Conservation (phyloP, 2,329 filamentous ascomycete genomes). For the Hymenoscyphus infarciens region DNA sequence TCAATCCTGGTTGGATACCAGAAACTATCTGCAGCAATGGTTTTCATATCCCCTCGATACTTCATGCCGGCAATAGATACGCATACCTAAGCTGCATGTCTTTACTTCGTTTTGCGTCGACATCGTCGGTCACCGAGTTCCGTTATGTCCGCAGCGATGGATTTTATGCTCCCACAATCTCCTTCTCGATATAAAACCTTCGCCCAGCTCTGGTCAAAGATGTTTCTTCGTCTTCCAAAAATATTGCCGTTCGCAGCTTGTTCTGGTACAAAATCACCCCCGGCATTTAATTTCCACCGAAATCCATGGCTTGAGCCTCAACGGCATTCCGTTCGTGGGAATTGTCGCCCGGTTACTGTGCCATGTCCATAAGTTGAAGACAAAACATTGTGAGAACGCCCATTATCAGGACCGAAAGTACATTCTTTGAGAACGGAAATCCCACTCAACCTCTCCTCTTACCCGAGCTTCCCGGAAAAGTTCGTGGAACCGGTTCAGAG, state of each 20-base stretch:
- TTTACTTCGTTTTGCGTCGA: background rate
- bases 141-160: background rate
- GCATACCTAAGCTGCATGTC: background rate
- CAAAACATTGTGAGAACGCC: background rate
- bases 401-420: background rate
- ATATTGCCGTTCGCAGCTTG: background rate
- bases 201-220: background rate
- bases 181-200: background rate
- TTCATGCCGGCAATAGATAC: background rate
- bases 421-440: background rate
- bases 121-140: background rate
- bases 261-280: background rate
- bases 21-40: too few relatives aligned
- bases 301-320: background rate
- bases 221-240: background rate
- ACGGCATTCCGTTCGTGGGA: background rate
- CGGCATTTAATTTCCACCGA: constrained; percentile 2
- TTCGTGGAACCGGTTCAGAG: background rate
- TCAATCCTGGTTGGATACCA: too few relatives aligned
- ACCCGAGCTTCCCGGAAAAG: background rate
- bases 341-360: background rate
- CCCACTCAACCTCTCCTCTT: background rate
- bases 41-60: background rate
- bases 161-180: background rate
- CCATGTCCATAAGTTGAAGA: background rate